A percentile compares a stretch with the other conserved stretches of the same genome.
phyloP scores from a whole-genome alignment of 2,329 filamentous ascomycete species.

The Diaporthe amygdali region DNA sequence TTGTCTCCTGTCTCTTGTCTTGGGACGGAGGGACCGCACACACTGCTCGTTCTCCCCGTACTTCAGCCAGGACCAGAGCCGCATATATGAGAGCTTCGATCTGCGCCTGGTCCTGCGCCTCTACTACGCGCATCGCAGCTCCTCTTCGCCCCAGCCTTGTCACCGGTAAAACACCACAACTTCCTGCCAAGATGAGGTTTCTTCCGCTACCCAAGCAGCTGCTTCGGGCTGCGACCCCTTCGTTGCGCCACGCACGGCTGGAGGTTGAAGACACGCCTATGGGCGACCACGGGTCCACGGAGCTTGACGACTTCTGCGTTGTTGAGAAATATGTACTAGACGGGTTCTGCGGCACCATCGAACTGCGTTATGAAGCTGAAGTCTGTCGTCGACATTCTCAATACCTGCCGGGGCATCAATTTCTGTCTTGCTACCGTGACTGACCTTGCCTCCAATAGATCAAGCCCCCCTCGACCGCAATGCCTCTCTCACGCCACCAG shows the following conservation, averaged over 20 bases:
- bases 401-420: background rate
- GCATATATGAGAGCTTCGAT: background rate
- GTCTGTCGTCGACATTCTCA: background rate
- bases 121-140: background rate
- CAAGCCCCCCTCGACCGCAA: constrained; percentile 37
- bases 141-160: background rate
- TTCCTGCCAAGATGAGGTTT: background rate
- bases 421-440: background rate
- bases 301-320: background rate
- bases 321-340: background rate
- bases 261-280: background rate
- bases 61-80: background rate
- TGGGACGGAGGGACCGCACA: no score
- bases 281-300: background rate
- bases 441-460: constrained; percentile 34
- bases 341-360: background rate
- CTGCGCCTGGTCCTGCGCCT: background rate
- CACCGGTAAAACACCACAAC: no score
- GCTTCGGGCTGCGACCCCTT: background rate
- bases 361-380: background rate
- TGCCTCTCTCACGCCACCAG: constrained; percentile 42
- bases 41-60: no score
- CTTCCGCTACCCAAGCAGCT: background rate
- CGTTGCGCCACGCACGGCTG: background rate
- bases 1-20: no score